Percentiles rank a stretch among this genome's conserved stretches.
Conservation (phyloP, 345 rosid genomes). For the Eucalyptus coolabah region DNA sequence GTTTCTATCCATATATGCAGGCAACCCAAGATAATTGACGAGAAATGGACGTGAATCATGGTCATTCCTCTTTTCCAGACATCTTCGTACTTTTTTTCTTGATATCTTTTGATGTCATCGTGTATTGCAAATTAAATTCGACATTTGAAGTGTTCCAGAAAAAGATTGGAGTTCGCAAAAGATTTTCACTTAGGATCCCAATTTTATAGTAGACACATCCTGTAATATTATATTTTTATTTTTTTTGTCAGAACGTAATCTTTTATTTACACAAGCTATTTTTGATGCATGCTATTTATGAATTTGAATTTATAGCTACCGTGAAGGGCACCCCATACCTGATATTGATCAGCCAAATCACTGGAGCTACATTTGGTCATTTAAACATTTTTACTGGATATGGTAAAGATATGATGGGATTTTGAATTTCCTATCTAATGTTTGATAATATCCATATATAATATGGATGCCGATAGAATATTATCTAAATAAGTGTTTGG, state of each 20-base stretch:
- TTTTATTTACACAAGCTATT: neutral
- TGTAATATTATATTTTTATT: neutral
- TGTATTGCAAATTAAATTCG: neutral
- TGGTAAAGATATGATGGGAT: neutral
- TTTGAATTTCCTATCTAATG: neutral
- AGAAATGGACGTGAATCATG: neutral
- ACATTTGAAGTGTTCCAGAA: neutral
- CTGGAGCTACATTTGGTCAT: neutral
- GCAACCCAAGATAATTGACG: neutral
- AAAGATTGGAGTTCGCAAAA: rapidly evolving
- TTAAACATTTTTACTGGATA: neutral
- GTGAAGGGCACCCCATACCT: neutral
- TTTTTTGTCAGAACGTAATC: no score
- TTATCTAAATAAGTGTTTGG: rapidly evolving
- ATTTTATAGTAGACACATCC: neutral
- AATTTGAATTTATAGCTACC: neutral
- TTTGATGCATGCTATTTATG: neutral
- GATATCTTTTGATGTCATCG: rapidly evolving
- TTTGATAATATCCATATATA: neutral
- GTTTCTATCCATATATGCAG: neutral
- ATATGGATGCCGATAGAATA: neutral
- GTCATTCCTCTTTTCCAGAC: neutral
- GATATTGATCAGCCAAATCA: neutral
- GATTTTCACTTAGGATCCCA: rapidly evolving
- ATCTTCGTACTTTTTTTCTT: rapidly evolving